Evolutionary conservation across 2,329 filamentous ascomycete genomes (phyloP), one percentile per base, ranked within the genome.

Genomic region (Scolecobasidium constrictum): DNA sequence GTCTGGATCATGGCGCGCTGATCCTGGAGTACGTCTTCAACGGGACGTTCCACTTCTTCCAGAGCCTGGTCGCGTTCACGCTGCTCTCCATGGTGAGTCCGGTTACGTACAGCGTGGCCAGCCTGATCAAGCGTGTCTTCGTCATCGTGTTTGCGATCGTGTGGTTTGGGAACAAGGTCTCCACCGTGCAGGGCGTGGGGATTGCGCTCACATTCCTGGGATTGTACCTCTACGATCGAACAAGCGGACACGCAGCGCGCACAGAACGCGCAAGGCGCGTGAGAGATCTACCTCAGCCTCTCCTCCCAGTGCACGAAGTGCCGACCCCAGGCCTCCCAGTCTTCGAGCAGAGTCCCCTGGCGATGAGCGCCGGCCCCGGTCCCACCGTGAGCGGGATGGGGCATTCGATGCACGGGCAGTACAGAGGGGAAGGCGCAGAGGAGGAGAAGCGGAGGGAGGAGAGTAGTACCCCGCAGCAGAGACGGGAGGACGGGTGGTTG

Each of bases 51-150:
- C 92, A 98, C 63, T 98, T 96, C 61, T 85, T 78, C 13, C 92
- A 98, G 57, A 95, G 94, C 57, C 93, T 98, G 42, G 74, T 98
- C 43, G 92, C 92, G 0, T 98, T 98, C 57, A 71, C 94, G 17
- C 72, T 98, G 4, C 70, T 98, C 5, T 94, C 87, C 42, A 83
- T 94, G 68, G 83, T 96, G 11, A 94, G 87, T 0, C 92, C 92
- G 0, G 92, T 98, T 28, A 96, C 92, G 0, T 98, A 98, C 66
- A 94, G 86, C 0, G 90, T 98, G 28, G 92, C 92, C 26, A 93
- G 84, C 44, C 70, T 98, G 48, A 92, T 98, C 63, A 98, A 98
- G 67, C 83, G 92, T 38, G 92, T 98, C 11, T 95, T 94, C 56
- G 90, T 98, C 55, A 94, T 98, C 53, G 77, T 92, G 46, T 83